Conservation (phyloP, 495 filamentous ascomycete species). For the Melanomma pulvis-pyrius region DNA sequence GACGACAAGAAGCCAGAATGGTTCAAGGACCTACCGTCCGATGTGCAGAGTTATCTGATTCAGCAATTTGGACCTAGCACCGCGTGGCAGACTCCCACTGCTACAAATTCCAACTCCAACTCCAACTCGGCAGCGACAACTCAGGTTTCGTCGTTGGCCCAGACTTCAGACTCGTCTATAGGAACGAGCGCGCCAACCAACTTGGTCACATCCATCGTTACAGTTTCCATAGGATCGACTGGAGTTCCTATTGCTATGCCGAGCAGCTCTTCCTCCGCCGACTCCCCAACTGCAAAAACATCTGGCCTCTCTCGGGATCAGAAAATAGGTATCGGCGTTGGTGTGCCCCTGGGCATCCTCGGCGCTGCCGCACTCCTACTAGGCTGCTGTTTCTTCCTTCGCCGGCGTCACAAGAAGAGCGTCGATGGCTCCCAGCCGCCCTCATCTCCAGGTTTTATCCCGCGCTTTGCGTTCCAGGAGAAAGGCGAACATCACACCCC, state of each 20-base stretch:
- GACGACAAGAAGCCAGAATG: constrained; percentile 31
- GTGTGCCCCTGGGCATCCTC: constrained; percentile 36
- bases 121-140: not conserved
- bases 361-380: constrained; percentile 41
- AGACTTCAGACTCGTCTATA: not conserved
- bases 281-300: constrained; percentile 1
- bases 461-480: constrained; percentile 29
- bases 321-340: constrained; percentile 34
- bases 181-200: not conserved
- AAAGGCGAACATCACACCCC: constrained; percentile 12
- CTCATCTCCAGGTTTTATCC: constrained; percentile 35
- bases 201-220: constrained; percentile 8
- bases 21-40: constrained; percentile 29
- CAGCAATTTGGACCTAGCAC: constrained; percentile 29
- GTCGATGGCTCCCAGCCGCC: constrained; percentile 20
- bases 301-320: constrained; percentile 1
- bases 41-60: constrained; percentile 37
- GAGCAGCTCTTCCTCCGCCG: not conserved
- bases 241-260: not conserved
- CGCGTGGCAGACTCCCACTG: constrained; percentile 12
- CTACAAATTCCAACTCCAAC: not conserved
- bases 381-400: constrained; percentile 39
- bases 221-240: not conserved
- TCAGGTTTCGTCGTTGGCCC: not conserved
- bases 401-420: constrained; percentile 41